These are phyloP conservation scores for Entophlyctis luteolus DNA, from an alignment of 192 early-diverging fungal species.

Conservation along the genomic window DNA sequence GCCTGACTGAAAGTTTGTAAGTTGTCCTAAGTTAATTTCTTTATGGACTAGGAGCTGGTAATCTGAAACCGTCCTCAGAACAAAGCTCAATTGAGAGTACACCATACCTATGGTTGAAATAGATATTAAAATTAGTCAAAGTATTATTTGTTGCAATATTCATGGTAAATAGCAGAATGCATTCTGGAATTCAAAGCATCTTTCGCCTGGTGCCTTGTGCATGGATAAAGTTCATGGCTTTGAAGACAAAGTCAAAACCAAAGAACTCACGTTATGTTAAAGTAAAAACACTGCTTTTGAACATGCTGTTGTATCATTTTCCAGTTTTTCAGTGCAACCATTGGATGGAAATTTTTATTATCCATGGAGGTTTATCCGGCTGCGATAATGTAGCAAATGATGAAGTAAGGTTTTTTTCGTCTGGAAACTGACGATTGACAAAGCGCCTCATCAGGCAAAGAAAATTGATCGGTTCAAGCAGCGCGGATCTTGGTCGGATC, in stretches of 20 bases:
- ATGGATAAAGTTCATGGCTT: conserved; percentile 99
- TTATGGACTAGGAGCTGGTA: too few relatives aligned
- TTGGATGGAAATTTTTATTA: conserved; percentile 91
- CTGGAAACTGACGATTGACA: neutral
- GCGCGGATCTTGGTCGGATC: conserved; percentile 90
- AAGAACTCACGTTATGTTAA: conserved; percentile 89
- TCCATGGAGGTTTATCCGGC: conserved; percentile 93
- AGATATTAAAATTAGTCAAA: too few relatives aligned
- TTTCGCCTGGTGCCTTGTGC: conserved; percentile 80
- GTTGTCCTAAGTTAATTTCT: too few relatives aligned
- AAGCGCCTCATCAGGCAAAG: conserved; percentile 48
- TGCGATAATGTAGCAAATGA: conserved; percentile 88
- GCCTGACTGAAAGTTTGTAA: too few relatives aligned
- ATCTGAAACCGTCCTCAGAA: too few relatives aligned
- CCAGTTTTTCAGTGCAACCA: conserved; percentile 89
- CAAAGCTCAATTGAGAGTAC: too few relatives aligned
- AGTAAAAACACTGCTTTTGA: too few relatives aligned
- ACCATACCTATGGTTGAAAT: too few relatives aligned
- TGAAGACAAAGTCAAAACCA: conserved; percentile 93
- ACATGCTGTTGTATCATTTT: too few relatives aligned
- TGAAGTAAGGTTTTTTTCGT: conserved; percentile 44
- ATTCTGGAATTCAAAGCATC: conserved; percentile 83
- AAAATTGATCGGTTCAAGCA: conserved; percentile 82
- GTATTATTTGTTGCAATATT: conserved; percentile 97
- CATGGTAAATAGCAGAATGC: conserved; percentile 99